A percentile compares a stretch with the other conserved stretches of the same genome.
These are phyloP conservation scores for Calonectria honghensis DNA, from an alignment of 2,329 filamentous ascomycete genomes.

Conservation along the genomic window DNA sequence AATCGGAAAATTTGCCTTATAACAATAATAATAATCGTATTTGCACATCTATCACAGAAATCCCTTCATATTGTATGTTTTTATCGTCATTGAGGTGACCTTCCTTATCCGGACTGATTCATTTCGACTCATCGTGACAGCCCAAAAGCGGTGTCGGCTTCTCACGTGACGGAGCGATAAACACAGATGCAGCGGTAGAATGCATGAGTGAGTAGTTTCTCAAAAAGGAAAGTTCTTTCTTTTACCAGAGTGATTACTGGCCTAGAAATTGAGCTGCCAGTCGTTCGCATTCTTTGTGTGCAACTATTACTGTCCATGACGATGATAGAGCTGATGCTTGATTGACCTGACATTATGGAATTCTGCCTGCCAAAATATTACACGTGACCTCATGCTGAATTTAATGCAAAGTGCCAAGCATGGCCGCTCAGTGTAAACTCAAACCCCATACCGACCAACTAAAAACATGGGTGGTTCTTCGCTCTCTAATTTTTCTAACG, in stretches of 20 bases:
- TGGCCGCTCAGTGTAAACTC: background rate
- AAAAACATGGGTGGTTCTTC: background rate
- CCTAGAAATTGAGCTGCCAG: too few species aligned
- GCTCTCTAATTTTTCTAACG: background rate
- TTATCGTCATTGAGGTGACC: background rate
- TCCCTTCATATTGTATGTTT: background rate
- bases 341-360: background rate
- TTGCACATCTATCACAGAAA: background rate
- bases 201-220: too few species aligned
- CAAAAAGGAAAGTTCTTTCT: too few species aligned
- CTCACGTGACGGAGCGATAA: background rate
- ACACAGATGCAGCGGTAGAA: background rate
- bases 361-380: background rate
- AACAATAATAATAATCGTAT: too few species aligned
- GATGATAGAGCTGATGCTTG: too few species aligned
- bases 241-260: too few species aligned
- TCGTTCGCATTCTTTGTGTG: too few species aligned
- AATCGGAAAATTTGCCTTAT: too few species aligned
- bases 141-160: background rate
- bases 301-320: too few species aligned
- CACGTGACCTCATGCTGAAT: background rate
- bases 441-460: background rate
- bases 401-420: background rate
- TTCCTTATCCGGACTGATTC: slow-evolving; percentile 12
- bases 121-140: slow-evolving; percentile 22